These are phyloP conservation scores for Suillus luteus DNA, from an alignment of 768 basidiomycete genomes.

Conservation along the genomic window DNA sequence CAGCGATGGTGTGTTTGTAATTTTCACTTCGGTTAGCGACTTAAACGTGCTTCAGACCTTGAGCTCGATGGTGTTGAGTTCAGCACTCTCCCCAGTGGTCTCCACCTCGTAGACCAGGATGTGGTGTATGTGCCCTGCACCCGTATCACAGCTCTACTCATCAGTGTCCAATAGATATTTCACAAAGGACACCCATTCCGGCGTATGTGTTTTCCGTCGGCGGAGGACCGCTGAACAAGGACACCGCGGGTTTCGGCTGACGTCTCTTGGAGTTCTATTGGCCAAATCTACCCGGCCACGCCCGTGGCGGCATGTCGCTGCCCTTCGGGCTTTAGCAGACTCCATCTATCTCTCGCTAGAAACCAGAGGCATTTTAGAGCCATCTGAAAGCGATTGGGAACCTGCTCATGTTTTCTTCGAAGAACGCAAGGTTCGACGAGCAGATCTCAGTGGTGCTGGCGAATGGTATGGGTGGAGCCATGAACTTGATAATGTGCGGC, in stretches of 20 bases:
- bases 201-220: conserved; percentile 74
- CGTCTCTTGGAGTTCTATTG: conserved; percentile 74
- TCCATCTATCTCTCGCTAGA: conserved; percentile 55
- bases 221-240: conserved; percentile 68
- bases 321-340: conserved; percentile 60
- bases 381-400: conserved; percentile 61
- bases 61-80: conserved; percentile 76
- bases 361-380: conserved; percentile 47
- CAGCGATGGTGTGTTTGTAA: conserved; percentile 53
- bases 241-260: conserved; percentile 78
- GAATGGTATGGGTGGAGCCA: conserved; percentile 71
- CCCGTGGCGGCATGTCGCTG: conserved; percentile 73
- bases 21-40: conserved; percentile 1
- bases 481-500: conserved; percentile 58
- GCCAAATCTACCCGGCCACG: conserved; percentile 63
- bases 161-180: conserved; percentile 54
- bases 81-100: conserved; percentile 77
- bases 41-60: conserved; percentile 46
- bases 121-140: conserved; percentile 58
- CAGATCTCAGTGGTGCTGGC: conserved; percentile 56
- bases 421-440: conserved; percentile 51
- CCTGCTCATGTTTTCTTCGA: conserved; percentile 66
- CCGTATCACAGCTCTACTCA: conserved; percentile 7
- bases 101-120: conserved; percentile 79
- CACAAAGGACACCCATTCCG: conserved; percentile 65